Conservation (phyloP, 2,329 filamentous ascomycete genomes). For the Trichothecium roseum region DNA sequence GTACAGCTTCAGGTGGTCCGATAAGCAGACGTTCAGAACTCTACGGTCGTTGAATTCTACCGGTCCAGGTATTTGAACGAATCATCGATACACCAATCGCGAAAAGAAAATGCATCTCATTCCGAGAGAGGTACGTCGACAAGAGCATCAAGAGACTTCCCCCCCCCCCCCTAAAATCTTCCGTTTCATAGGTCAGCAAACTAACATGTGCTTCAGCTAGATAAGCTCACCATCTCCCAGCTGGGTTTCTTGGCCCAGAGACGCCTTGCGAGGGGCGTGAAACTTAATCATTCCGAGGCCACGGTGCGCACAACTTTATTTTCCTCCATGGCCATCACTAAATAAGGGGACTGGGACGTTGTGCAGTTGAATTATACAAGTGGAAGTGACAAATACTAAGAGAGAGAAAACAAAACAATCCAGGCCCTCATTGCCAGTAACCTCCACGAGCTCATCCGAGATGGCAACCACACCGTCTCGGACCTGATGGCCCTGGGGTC, state of each 20-base stretch:
- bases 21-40: background rate
- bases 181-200: background rate
- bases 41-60: background rate
- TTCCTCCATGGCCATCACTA: too few relatives aligned
- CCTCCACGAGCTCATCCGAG: conserved; percentile 91
- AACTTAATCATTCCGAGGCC: conserved; percentile 84
- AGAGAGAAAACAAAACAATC: background rate
- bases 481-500: conserved; percentile 89
- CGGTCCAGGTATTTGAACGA: too few relatives aligned
- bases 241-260: conserved; percentile 79
- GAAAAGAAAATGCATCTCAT: conserved; percentile 31
- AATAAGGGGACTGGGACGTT: too few relatives aligned
- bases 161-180: background rate
- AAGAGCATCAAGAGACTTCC: background rate
- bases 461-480: conserved; percentile 85
- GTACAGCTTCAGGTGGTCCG: too few relatives aligned
- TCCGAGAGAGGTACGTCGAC: conserved; percentile 33
- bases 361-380: too few relatives aligned
- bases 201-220: conserved; percentile 52
- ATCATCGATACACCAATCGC: too few relatives aligned
- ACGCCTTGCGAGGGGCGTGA: conserved; percentile 76
- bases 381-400: too few relatives aligned
- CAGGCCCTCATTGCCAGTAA: conserved; percentile 77
- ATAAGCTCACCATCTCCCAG: conserved; percentile 92
- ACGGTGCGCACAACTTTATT: conserved; percentile 42